These are phyloP conservation scores for Neopestalotiopsis rosae DNA, from an alignment of 2,329 filamentous ascomycete genomes.

Conservation along the genomic window DNA sequence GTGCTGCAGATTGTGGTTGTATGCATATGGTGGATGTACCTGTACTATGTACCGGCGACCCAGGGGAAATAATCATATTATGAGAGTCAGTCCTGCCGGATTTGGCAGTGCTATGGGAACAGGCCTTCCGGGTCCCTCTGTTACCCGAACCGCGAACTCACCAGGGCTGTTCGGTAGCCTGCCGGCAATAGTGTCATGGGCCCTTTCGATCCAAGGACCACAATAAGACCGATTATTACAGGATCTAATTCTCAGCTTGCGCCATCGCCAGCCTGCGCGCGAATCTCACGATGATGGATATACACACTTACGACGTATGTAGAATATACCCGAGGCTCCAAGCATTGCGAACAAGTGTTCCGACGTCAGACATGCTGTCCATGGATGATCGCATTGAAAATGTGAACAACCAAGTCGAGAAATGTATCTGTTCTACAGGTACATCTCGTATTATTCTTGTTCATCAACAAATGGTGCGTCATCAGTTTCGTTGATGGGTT, in stretches of 20 bases:
- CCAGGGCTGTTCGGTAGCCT: slow-evolving; percentile 14
- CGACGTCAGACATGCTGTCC: neutral
- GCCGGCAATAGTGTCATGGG: slow-evolving; percentile 16
- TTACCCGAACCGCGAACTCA: slow-evolving; percentile 13
- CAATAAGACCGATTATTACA: slow-evolving; percentile 13
- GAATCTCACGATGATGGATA: neutral
- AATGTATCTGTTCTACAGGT: neutral
- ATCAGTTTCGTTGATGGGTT: slow-evolving; percentile 10
- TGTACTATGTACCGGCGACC: neutral
- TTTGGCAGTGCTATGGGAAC: neutral
- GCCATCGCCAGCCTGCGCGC: neutral
- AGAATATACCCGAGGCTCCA: no score
- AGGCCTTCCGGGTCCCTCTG: neutral
- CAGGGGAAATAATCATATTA: neutral
- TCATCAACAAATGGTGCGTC: neutral
- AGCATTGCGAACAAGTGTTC: no score
- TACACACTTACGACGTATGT: neutral
- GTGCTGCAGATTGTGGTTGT: no score
- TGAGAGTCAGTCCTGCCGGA: neutral
- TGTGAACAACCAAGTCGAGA: neutral
- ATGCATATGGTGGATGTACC: neutral
- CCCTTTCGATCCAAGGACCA: slow-evolving; percentile 8
- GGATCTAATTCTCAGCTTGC: neutral
- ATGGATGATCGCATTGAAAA: neutral
- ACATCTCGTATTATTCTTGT: neutral